These are phyloP conservation scores for Trichaptum fuscoviolaceum DNA, from an alignment of 768 basidiomycete genomes.

Conservation along the genomic window DNA sequence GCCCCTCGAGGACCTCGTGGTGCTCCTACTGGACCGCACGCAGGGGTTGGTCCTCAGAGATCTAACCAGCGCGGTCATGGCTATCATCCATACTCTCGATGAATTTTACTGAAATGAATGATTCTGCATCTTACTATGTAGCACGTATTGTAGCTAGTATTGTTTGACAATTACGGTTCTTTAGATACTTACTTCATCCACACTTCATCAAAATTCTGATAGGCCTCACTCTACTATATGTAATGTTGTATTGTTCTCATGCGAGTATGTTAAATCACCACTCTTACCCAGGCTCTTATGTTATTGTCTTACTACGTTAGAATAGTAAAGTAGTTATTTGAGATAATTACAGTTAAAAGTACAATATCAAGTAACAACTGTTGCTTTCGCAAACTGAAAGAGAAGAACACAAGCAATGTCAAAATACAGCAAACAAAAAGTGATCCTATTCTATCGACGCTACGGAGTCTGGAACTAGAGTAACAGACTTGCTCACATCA, in stretches of 20 bases:
- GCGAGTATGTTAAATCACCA: too few species aligned
- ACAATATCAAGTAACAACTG: neutral
- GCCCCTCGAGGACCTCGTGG: conserved; percentile 48
- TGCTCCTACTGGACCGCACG: conserved; percentile 39
- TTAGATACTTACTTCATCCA: neutral
- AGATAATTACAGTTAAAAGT: neutral
- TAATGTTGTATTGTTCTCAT: neutral
- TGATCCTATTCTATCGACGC: neutral
- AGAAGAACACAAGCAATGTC: too few species aligned
- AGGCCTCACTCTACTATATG: neutral
- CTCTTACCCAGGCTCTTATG: neutral
- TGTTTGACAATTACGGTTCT: neutral
- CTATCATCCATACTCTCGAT: conserved; percentile 82
- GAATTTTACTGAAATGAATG: conserved; percentile 9
- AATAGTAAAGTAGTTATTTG: neutral
- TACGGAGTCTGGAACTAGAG: neutral
- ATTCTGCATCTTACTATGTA: conserved; percentile 1
- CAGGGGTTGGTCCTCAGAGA: conserved; percentile 69
- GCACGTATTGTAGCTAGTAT: neutral
- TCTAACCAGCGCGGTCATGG: conserved; percentile 67
- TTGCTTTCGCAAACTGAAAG: too few species aligned
- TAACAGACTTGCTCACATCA: neutral
- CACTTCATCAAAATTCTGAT: neutral
- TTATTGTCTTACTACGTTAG: neutral
- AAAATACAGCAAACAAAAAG: too few species aligned